Evolutionary conservation across 2,329 filamentous ascomycete genomes (phyloP), one percentile per base, ranked within the genome.

Genomic region (Proliferodiscus dingleyae): DNA sequence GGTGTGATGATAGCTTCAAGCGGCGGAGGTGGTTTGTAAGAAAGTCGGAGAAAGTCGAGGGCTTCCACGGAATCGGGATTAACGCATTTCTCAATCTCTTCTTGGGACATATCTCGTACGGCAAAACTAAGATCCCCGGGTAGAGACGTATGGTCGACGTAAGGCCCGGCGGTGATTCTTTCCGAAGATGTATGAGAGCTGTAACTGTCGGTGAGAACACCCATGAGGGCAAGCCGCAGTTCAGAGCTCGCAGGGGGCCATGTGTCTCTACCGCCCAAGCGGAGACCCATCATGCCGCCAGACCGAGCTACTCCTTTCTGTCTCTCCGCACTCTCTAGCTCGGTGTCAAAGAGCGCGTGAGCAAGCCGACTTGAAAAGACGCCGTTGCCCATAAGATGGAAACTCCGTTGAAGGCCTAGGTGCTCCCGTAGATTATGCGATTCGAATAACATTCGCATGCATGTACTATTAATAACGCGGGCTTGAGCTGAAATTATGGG

Each of bases 211-310:
- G 78, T 76, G 5, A 97, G 70, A 1, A 97, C 77, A 0, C 89
- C 89, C 77, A 90, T 94, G 15, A 98, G 72, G 0, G 88, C 88
- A 4, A 97, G 73, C 8, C 89, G 81, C n/a, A 98, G 70, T 64
- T 97, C 93, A 0, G 90, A 96, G 64, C 87, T 94, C 19, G 89
- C 89, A 4, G 93, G 93, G 21, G 93, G 93, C 93, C 93, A 97
- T 24, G 76, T 87, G 45, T 87, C 81, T 57, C 89, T 79, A 2
- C 79, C 80, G n/a, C 86, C 86, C 1, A 97, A 72, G 32, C 89
- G 84, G 32, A 97, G 72, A 1, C 93, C 91, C 73, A 95, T 91
- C 11, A 79, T 70, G 47, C 82, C 78, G 39, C 87, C 83, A 37
- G 78, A 78, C 7, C 82, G 77, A 36, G 86, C 79, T 24, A 83